Evolutionary conservation across 495 filamentous ascomycete genomes (phyloP), one percentile per base, ranked within the genome.

Genomic region (Lasiosphaeris hirsuta): DNA sequence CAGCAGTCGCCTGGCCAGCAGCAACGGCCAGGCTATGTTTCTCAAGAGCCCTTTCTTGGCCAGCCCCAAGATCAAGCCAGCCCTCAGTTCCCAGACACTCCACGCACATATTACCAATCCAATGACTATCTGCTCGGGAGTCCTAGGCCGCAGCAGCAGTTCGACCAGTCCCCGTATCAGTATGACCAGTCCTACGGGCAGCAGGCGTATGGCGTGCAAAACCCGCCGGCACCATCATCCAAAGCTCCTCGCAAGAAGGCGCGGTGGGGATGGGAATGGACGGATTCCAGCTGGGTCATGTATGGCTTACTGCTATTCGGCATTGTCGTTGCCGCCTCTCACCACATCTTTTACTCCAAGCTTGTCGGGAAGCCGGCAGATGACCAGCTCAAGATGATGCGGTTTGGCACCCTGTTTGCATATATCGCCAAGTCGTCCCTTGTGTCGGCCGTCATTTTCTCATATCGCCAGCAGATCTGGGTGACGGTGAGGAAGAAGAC

Each of bases 381-480:
- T 10, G 59, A 67, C 43, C 66, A 69, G 59, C 58, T 69, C 34
- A 42, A 42, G 46, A 67, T 66, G 63, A 63, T 67, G 43, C 57
- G 66, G 15, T 61, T 62, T 15, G 66, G 66, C 13, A 59, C 53
- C 51, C 40, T 67, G 14, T 46, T 69, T 18, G 61, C 66, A 0
- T 69, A 69, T 47, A 52, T 59, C 1, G 33, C 63, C 35, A 69
- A 69, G 53, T 63, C 66, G 0, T 63, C 56, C 4, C 38, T 69
- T 17, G 51, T 65, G 14, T 50, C 63, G 4, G 59, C 66, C 15
- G 58, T 69, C 38, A 35, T 69, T n/a, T 69, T 69, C 40, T 59
- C 61, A 8, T 65, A 69, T 57, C 52, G 56, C 10, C 66, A 69
- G 58, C 66, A 66, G 51, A 59, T 63, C 17, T 69, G 66, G 66